Evolutionary conservation across 192 early-diverging fungal species (phyloP), one percentile per base, ranked within the genome.

Genomic region (Phlyctochytrium bullatum): DNA sequence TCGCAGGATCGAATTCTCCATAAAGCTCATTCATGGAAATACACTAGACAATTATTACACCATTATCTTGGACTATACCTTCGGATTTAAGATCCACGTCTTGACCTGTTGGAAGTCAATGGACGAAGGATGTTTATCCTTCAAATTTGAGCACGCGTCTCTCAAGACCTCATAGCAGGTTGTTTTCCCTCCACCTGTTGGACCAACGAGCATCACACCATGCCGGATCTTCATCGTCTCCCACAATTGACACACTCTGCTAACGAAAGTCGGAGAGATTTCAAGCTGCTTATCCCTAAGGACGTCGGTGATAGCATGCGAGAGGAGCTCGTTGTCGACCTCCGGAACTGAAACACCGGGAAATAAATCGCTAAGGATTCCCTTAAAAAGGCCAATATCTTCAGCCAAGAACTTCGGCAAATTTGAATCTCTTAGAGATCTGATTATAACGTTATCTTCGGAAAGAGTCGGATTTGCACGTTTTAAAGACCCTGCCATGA

Each of bases 161-260:
- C 76, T 64, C 40, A 86, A 63, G 27, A 84, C 68, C 66, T 86
- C 74, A 58, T 86, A 86, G 50, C 80, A 82, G 3, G 82, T 71
- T 1, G 85, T 86, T 64, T 86, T 86, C n/a, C 85, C 85, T 27
- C 85, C 85, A 17, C 85, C 85, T 0, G 85, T 86, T 12, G 85
- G 85, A 2, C 85, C 85, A 14, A 86, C 85, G 24, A 86, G 68
- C 85, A 86, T 86, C 6, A 86, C 85, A 50, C 85, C 85, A 61
- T 86, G 85, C 28, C 85, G 61, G 53, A 86, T 83, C 35, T 70
- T 62, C 73, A 80, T 86, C 10, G 85, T 86, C 64, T 86, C 85
- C 50, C 73, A 80, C 31, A 86, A 61, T 61, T 86, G 85, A 61
- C 81, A 83, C 2, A 86, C 78, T 20, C 85, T 52, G 52, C 71